Evolutionary conservation across 2,329 filamentous ascomycete species (phyloP), one percentile per base, ranked within the genome.

Genomic region (Cordyceps pruinosa): DNA sequence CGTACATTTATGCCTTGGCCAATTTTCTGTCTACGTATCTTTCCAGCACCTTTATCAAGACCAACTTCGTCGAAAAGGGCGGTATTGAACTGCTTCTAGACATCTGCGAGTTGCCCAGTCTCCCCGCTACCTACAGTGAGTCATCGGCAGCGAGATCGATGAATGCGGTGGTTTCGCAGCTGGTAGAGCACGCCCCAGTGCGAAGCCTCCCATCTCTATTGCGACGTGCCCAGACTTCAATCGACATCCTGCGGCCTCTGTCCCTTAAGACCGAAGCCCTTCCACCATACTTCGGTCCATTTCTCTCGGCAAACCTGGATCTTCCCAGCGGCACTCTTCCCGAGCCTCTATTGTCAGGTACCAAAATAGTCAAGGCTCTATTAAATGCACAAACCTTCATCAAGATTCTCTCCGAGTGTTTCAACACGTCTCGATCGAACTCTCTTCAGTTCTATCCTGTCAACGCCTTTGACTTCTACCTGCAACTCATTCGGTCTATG

Each of bases 51-150:
- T 78, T 78, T 34, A 80, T 95, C 64, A 92, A 88, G 70, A 75
- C 78, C 19, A 80, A 82, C 25, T 93, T 97, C 66, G 84, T 94
- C 61, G 83, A 88, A 56, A 81, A 82, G 50, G 90, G 91, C 58
- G 94, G 90, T 7, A 84, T 93, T 25, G 90, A 97, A 69, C 79
- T 88, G 51, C 77, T 97, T 21, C 77, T 99, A 55, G 90, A 97
- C 66, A 83, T 97, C 56, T 87, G 87, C 41, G 89, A 88, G 55
- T 83, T 92, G 30, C 88, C 90, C 5, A 92, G 90, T 68, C 78
- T 97, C 47, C 85, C 90, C 1, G 85, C 69, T 26, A 85, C 63
- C 17, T 75, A 72, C 60, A 69, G 85, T 39, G 85, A 88, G 41
- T 81, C 82, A 6, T 73, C 79, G 53, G 83, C 88, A 4, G 86